These are phyloP conservation scores for Sorghum bicolor DNA, from an alignment of 176 grass and related monocot genomes.

Conservation along the genomic window Sorghum_bicolor_NCBIv3 NC_012871.2:699001-699500, in stretches of 20 bases:
- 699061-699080: too few species aligned
- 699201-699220: too few species aligned
- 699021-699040: too few species aligned
- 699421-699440: constrained; percentile 31
- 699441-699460: neutral
- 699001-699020: too few species aligned
- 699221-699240: too few species aligned
- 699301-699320: constrained; percentile 24
- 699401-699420: neutral
- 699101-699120: too few species aligned
- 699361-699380: neutral
- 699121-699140: too few species aligned
- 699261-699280: neutral
- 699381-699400: constrained; percentile 3
- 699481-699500: neutral
- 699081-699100: too few species aligned
- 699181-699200: too few species aligned
- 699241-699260: neutral
- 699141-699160: too few species aligned
- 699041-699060: too few species aligned
- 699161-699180: too few species aligned
- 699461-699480: neutral
- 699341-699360: constrained; percentile 37
- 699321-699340: constrained; percentile 32
- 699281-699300: neutral